A percentile compares a stretch with the other conserved stretches of the same genome.
Evolutionary conservation across 2,329 filamentous ascomycete genomes (phyloP).

Genomic region (Bipolaris zeicola): DNA sequence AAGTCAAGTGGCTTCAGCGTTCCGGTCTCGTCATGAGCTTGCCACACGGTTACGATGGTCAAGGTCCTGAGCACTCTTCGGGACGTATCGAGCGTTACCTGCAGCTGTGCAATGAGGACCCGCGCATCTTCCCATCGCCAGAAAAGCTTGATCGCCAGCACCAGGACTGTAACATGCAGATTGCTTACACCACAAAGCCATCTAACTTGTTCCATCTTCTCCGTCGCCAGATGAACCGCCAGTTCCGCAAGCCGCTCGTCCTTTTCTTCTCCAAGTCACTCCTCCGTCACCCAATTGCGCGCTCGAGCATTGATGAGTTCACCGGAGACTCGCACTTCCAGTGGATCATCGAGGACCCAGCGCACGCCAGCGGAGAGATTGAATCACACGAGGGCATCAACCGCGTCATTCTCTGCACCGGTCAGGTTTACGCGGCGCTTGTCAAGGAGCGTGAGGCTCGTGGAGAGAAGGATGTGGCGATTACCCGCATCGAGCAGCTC

Average conservation of each 20-base stretch:
- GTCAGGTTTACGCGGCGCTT: slow-evolving; percentile 90
- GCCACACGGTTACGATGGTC: slow-evolving; percentile 96
- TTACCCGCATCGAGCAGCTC: slow-evolving; percentile 95
- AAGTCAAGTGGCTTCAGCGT: slow-evolving; percentile 98
- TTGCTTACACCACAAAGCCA: slow-evolving; percentile 95
- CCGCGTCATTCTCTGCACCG: slow-evolving; percentile 90
- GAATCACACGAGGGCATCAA: slow-evolving; percentile 85
- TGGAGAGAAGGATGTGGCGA: slow-evolving; percentile 85
- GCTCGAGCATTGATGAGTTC: slow-evolving; percentile 90
- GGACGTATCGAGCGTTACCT: slow-evolving; percentile 96
- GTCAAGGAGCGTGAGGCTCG: slow-evolving; percentile 89
- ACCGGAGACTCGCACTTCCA: slow-evolving; percentile 89
- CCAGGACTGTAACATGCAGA: slow-evolving; percentile 99
- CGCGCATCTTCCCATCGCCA: slow-evolving; percentile 83
- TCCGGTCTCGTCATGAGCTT: slow-evolving; percentile 95
- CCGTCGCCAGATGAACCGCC: slow-evolving; percentile 95
- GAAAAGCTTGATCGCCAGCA: slow-evolving; percentile 96
- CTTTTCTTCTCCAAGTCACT: slow-evolving; percentile 99
- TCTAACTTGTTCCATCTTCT: slow-evolving; percentile 96
- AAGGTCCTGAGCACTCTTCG: slow-evolving; percentile 97
- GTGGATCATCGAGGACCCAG: slow-evolving; percentile 93
- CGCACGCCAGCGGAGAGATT: slow-evolving; percentile 76
- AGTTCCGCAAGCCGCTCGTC: slow-evolving; percentile 97
- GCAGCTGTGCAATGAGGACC: slow-evolving; percentile 96
- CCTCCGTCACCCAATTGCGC: slow-evolving; percentile 89